Conservation (phyloP, 352 stramenopile species). For the Phytopythium oedochilum region DNA sequence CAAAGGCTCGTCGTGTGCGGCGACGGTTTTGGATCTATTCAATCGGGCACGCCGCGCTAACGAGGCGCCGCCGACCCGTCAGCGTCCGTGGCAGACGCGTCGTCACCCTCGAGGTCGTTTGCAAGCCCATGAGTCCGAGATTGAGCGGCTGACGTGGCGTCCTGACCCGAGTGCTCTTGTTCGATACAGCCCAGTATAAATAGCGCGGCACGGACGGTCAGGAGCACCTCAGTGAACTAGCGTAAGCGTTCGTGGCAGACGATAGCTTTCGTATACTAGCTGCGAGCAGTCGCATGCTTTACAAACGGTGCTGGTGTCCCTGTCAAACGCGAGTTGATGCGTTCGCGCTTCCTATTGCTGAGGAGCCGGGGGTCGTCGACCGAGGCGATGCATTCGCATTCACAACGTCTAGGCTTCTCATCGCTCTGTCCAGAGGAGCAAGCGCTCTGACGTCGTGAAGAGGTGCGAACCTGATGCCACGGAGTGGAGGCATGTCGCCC, state of each 20-base stretch:
- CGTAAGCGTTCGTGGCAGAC: neutral
- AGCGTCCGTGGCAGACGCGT: neutral
- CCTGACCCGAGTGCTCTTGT: neutral
- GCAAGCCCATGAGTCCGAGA: neutral
- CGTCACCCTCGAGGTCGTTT: neutral
- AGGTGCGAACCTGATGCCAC: too few relatives aligned
- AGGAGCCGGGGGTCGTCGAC: too few relatives aligned
- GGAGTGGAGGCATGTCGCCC: too few relatives aligned
- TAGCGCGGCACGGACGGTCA: neutral
- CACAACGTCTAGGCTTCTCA: too few relatives aligned
- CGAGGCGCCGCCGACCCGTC: neutral
- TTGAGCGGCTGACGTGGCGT: neutral
- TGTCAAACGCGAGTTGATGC: too few relatives aligned
- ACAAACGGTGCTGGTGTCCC: neutral
- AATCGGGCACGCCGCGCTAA: neutral
- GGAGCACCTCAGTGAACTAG: too few relatives aligned
- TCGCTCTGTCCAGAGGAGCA: too few relatives aligned
- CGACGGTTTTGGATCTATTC: conserved; percentile 1
- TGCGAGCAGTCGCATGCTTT: neutral
- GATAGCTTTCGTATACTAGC: too few relatives aligned
- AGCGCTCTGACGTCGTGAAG: too few relatives aligned
- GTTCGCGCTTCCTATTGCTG: too few relatives aligned
- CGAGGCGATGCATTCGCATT: too few relatives aligned
- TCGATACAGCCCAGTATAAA: neutral
- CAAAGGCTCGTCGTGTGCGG: neutral